These are phyloP conservation scores for Globisporangium yorkense DNA, from an alignment of 352 stramenopile species.

Conservation along the genomic window DNA sequence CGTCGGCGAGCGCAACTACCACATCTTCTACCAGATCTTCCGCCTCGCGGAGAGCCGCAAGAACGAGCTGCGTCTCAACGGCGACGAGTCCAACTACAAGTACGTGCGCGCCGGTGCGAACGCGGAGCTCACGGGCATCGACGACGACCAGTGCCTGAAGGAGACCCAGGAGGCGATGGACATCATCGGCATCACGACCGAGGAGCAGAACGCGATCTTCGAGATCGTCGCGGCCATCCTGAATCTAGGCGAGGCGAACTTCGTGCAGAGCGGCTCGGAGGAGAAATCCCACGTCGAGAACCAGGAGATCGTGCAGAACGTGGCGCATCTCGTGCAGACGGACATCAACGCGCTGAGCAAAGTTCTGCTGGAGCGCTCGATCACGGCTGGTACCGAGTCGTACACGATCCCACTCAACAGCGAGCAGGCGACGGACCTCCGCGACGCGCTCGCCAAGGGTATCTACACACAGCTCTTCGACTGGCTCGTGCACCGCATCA, in stretches of 20 bases:
- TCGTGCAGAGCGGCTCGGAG: constrained; percentile 52
- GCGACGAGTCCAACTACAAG: constrained; percentile 62
- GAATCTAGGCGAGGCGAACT: constrained; percentile 95
- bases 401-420: constrained; percentile 90
- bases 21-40: constrained; percentile 97
- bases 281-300: constrained; percentile 58
- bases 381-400: constrained; percentile 91
- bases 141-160: constrained; percentile 63
- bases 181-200: constrained; percentile 86
- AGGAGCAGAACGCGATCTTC: constrained; percentile 90
- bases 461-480: constrained; percentile 96
- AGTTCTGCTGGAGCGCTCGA: constrained; percentile 87
- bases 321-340: constrained; percentile 53
- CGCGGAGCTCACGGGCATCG: constrained; percentile 51
- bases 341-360: constrained; percentile 68
- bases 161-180: constrained; percentile 88
- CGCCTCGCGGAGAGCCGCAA: constrained; percentile 37
- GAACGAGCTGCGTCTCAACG: constrained; percentile 47
- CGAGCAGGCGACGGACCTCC: constrained; percentile 86
- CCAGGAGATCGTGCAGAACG: constrained; percentile 47
- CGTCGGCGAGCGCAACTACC: constrained; percentile 94
- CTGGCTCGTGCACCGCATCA: constrained; percentile 91
- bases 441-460: constrained; percentile 94
- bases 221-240: constrained; percentile 94
- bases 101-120: constrained; percentile 64